Evolutionary conservation across 2,329 filamentous ascomycete species (phyloP).

Genomic region (Fusarium lateritium): DNA sequence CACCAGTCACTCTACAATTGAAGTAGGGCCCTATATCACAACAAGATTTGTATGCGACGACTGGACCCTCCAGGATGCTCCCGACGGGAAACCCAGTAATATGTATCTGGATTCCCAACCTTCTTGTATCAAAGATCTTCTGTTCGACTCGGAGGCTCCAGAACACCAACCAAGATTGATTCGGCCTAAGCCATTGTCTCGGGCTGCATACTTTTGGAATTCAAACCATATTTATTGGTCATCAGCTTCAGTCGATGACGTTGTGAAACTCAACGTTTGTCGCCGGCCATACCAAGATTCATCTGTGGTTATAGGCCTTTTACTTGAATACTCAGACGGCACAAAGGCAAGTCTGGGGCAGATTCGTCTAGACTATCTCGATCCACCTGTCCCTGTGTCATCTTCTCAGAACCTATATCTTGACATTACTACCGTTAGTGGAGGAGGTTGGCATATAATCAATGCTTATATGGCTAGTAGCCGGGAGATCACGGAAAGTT

Average conservation of each 20-base stretch:
- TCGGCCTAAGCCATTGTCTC: background rate
- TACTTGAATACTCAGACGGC: slow-evolving; percentile 3
- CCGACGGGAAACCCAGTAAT: background rate
- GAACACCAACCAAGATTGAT: background rate
- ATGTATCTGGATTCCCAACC: slow-evolving; percentile 2
- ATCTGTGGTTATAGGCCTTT: background rate
- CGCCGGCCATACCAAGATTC: background rate
- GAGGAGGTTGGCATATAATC: background rate
- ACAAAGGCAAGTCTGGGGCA: background rate
- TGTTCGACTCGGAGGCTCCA: background rate
- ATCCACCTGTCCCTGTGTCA: background rate
- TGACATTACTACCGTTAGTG: background rate
- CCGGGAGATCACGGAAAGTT: too few species aligned
- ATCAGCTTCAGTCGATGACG: background rate
- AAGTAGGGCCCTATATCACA: too few species aligned
- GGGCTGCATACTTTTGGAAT: background rate
- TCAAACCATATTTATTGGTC: background rate
- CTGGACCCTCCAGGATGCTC: slow-evolving; percentile 5
- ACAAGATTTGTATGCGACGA: background rate
- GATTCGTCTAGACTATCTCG: slow-evolving; percentile 2
- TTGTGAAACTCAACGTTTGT: background rate
- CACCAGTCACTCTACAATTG: background rate
- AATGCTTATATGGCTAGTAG: background rate
- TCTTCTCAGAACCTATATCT: background rate
- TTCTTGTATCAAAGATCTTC: background rate